Evolutionary conservation across 2,329 filamentous ascomycete genomes (phyloP).

Genomic region (Nothophaeocryptopus gaeumannii): DNA sequence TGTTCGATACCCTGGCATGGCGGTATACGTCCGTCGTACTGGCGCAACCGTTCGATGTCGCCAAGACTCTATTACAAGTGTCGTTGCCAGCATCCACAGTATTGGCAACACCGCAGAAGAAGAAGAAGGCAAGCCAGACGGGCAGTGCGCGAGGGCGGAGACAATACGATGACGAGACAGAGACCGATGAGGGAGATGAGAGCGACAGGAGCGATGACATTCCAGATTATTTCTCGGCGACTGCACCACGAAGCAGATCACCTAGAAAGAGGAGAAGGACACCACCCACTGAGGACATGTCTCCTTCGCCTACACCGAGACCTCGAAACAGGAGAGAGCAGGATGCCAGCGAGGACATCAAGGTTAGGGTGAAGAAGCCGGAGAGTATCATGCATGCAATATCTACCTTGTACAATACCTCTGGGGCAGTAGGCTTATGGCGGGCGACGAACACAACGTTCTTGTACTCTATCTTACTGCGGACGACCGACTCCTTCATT

Average conservation of each 20-base stretch:
- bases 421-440: slow-evolving; percentile 90
- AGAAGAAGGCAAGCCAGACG: slow-evolving; percentile 12
- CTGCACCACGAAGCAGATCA: slow-evolving; percentile 54
- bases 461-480: slow-evolving; percentile 80
- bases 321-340: slow-evolving; percentile 26
- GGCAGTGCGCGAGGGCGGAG: slow-evolving; percentile 17
- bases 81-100: slow-evolving; percentile 47
- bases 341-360: slow-evolving; percentile 42
- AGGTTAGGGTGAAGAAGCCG: slow-evolving; percentile 67
- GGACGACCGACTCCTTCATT: slow-evolving; percentile 87
- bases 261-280: slow-evolving; percentile 38
- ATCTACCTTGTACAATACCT: slow-evolving; percentile 81
- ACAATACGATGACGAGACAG: slow-evolving; percentile 25
- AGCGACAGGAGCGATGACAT: slow-evolving; percentile 50
- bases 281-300: slow-evolving; percentile 27
- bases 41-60: slow-evolving; percentile 94
- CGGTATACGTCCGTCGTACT: slow-evolving; percentile 87
- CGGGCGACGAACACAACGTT: slow-evolving; percentile 91
- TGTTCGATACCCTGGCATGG: slow-evolving; percentile 83
- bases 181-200: slow-evolving; percentile 22
- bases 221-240: slow-evolving; percentile 78
- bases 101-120: slow-evolving; percentile 31
- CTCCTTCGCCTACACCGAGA: slow-evolving; percentile 30
- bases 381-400: slow-evolving; percentile 85
- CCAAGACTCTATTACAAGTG: slow-evolving; percentile 87